Percentiles rank a stretch among this genome's conserved stretches.
Conservation (phyloP, 352 stramenopile species). For the Aphanomyces invadans region DNA sequence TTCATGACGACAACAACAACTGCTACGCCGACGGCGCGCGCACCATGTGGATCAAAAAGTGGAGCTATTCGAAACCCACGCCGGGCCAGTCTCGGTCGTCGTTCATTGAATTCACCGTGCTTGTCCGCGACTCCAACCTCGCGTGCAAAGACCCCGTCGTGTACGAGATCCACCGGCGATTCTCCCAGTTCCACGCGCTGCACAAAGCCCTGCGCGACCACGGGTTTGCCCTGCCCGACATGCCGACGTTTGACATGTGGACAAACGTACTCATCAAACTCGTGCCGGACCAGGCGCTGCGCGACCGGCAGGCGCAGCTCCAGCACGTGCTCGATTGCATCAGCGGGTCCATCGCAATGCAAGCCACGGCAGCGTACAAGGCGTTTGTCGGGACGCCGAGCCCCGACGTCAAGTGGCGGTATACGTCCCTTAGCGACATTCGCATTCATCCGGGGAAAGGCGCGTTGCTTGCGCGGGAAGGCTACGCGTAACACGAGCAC, state of each 20-base stretch:
- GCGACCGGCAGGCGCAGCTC: neutral
- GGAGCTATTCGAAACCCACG: neutral
- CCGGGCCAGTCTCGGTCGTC: neutral
- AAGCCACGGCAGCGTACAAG: conserved; percentile 6
- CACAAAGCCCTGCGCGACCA: conserved; percentile 3
- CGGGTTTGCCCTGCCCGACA: conserved; percentile 3
- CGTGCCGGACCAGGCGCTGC: conserved; percentile 6
- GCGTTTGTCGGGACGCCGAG: conserved; percentile 15
- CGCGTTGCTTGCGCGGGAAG: neutral
- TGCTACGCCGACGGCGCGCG: neutral
- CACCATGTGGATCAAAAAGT: conserved; percentile 5
- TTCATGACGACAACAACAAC: neutral
- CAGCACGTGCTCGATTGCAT: conserved; percentile 16
- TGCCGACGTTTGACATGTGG: conserved; percentile 4
- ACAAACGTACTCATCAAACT: conserved; percentile 4
- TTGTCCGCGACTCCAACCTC: neutral
- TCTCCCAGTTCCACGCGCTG: conserved; percentile 2
- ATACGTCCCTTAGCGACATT: conserved; percentile 21
- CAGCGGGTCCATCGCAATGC: conserved; percentile 3
- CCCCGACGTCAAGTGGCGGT: conserved; percentile 16
- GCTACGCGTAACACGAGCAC: neutral
- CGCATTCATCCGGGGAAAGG: conserved; percentile 1
- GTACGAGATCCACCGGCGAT: neutral
- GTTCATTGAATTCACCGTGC: neutral
- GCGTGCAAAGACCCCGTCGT: neutral